phyloP scores from a whole-genome alignment of 2,329 filamentous ascomycete species.

The Curvularia spicifera region DNA sequence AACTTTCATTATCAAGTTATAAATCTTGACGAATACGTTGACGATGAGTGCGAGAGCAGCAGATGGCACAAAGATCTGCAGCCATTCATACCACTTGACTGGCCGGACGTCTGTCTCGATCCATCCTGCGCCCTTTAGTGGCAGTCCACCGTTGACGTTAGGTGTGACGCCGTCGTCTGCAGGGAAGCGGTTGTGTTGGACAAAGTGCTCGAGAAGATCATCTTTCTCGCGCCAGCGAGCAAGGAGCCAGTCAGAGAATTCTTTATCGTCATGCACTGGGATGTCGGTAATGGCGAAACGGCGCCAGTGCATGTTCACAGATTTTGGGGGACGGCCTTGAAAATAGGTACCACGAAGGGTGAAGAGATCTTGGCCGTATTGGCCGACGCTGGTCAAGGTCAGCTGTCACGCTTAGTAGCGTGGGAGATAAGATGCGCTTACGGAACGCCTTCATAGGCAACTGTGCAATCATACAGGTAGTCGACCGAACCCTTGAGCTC shows the following conservation, averaged over 20 bases:
- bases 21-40: conserved; percentile 38
- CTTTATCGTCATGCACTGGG: conserved; percentile 72
- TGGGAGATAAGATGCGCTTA: conserved; percentile 59
- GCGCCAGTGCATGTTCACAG: conserved; percentile 96
- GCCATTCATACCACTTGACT: conserved; percentile 48
- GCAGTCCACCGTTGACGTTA: conserved; percentile 24
- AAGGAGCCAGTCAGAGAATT: conserved; percentile 82
- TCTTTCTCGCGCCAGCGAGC: conserved; percentile 93
- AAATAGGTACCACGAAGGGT: conserved; percentile 86
- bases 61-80: conserved; percentile 54
- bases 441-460: conserved; percentile 93
- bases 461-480: conserved; percentile 90
- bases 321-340: conserved; percentile 86
- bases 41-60: conserved; percentile 46
- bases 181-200: conserved; percentile 78
- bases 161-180: conserved; percentile 56
- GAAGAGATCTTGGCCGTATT: conserved; percentile 87
- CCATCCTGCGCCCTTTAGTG: conserved; percentile 49
- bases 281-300: conserved; percentile 81
- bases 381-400: conserved; percentile 47
- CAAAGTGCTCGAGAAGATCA: conserved; percentile 79
- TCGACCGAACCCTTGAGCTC: conserved; percentile 77
- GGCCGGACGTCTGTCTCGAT: conserved; percentile 57
- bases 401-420: background rate
- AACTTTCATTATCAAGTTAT: conserved; percentile 29